These are phyloP conservation scores for Colletotrichum scovillei DNA, from an alignment of 2,329 filamentous ascomycete species.

Conservation along the genomic window DNA sequence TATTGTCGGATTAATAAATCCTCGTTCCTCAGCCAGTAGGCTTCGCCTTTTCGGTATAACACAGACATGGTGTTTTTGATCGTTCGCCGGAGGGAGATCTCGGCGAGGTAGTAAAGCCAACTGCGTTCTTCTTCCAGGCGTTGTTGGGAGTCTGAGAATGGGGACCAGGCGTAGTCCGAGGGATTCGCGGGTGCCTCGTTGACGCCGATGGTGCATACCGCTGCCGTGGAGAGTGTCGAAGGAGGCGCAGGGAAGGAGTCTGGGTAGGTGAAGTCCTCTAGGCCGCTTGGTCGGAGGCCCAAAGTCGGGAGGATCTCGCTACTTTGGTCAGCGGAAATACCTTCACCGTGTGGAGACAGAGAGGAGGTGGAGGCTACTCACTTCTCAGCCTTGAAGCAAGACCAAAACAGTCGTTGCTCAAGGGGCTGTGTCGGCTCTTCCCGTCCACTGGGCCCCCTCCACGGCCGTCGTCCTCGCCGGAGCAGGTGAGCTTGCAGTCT, in stretches of 20 bases:
- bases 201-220: too few species aligned
- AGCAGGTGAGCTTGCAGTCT: slow-evolving; percentile 27
- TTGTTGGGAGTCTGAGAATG: neutral
- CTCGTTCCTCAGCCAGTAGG: slow-evolving; percentile 22
- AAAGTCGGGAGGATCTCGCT: slow-evolving; percentile 12
- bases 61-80: slow-evolving; percentile 33
- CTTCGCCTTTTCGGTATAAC: slow-evolving; percentile 20
- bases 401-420: slow-evolving; percentile 38
- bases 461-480: slow-evolving; percentile 10
- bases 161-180: neutral
- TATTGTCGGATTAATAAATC: slow-evolving; percentile 28
- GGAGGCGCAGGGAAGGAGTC: slow-evolving; percentile 38
- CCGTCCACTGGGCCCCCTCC: neutral
- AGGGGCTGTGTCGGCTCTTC: slow-evolving; percentile 4
- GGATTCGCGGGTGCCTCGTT: neutral
- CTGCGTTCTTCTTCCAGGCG: slow-evolving; percentile 55
- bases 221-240: neutral
- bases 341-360: too few species aligned
- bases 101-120: slow-evolving; percentile 63
- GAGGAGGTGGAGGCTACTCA: neutral
- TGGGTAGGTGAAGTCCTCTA: slow-evolving; percentile 37
- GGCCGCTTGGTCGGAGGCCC: slow-evolving; percentile 26
- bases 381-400: slow-evolving; percentile 39
- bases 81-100: slow-evolving; percentile 59
- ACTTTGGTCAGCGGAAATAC: neutral